These are phyloP conservation scores for Pholiota molesta DNA, from an alignment of 768 basidiomycete genomes.

Conservation along the genomic window DNA sequence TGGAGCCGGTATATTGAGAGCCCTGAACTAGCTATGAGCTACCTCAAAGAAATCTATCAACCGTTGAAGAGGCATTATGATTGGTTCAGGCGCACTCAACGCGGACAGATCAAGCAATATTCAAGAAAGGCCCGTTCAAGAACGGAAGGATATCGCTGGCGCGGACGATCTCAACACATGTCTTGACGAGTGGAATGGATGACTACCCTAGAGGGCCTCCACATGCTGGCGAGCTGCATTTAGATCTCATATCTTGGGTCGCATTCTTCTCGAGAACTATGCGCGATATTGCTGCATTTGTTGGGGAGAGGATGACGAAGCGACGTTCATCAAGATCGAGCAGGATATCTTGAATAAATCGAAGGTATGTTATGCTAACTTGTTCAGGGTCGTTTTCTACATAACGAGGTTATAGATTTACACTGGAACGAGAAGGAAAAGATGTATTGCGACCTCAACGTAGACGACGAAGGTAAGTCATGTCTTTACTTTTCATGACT, in stretches of 20 bases:
- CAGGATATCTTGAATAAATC: conserved; percentile 83
- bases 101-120: conserved; percentile 93
- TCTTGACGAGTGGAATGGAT: conserved; percentile 94
- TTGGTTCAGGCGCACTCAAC: conserved; percentile 95
- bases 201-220: conserved; percentile 93
- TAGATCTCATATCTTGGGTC: conserved; percentile 96
- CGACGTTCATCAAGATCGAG: conserved; percentile 78
- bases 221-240: conserved; percentile 88
- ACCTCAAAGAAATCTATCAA: conserved; percentile 79
- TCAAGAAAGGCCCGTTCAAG: conserved; percentile 81
- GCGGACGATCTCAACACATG: conserved; percentile 85
- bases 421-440: conserved; percentile 90
- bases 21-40: conserved; percentile 64
- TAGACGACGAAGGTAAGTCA: conserved; percentile 76
- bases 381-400: neutral
- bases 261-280: conserved; percentile 95
- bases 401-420: conserved; percentile 55
- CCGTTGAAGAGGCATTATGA: conserved; percentile 91
- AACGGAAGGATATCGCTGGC: conserved; percentile 92
- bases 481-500: neutral
- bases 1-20: conserved; percentile 53
- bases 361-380: conserved; percentile 57
- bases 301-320: conserved; percentile 85
- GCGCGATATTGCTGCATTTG: conserved; percentile 84
- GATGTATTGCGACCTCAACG: conserved; percentile 92